Evolutionary conservation across 768 basidiomycete genomes (phyloP), one percentile per base, ranked within the genome.

Genomic region (Lactarius sp.): DNA sequence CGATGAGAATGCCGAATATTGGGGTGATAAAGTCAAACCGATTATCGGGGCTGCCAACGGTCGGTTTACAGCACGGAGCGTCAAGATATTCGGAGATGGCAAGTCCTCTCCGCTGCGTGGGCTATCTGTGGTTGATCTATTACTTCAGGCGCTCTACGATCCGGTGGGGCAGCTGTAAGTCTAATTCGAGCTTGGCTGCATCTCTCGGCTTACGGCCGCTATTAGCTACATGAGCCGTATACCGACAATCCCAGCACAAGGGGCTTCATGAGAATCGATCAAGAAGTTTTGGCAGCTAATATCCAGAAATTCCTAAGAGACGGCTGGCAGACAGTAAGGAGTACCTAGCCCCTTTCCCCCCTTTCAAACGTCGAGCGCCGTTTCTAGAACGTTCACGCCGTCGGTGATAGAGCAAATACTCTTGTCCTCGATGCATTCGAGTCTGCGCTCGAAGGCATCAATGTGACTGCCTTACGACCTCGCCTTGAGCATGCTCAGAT

Each of bases 401-500:
- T 92, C 44, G 90, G 90, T 12, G 94, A 98, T 73, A 84, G 87
- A 56, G 93, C 94, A 46, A 96, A 96, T 72, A 80, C 85, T 20
- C 79, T 92, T 49, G 87, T 95, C 18, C 73, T 97, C 41, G 85
- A 95, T 71, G 86, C 87, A 0, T 94, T 96, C 68, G 90, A 94
- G 72, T 77, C 78, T 20, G 82, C 86, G 5, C 73, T 92, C 56
- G 74, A 81, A 61, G 81, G 81, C 31, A 78, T 77, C 49, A 82
- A 88, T 67, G 83, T 88, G 9, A 80, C 82, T 33, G 83, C 85
- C 31, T 75, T 85, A 52, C 79, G 93, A 47, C 87, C 92, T 52
- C 83, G 94, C 31, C 80, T 96, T 13, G 94, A 98, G 73, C 94
- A 98, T 74, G 92, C 92, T 8, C 94, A 97, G 73, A 86, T 97